Conservation (phyloP, 1,284 basidiomycete genomes). For the Leccinum pallidistipes region DNA sequence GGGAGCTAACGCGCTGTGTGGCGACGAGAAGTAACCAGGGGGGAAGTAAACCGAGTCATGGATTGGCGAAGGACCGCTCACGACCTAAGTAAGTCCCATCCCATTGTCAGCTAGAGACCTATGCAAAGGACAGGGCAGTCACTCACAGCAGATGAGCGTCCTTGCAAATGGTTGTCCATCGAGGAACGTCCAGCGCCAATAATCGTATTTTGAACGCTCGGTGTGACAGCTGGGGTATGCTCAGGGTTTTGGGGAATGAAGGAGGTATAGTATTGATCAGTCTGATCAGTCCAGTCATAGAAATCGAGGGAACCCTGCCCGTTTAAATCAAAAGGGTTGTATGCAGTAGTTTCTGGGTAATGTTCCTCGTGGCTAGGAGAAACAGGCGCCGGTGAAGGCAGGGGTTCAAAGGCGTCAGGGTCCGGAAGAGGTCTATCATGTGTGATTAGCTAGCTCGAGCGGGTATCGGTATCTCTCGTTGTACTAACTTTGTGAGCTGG, state of each 20-base stretch:
- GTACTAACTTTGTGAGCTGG: conserved; percentile 4
- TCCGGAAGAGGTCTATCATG: conserved; percentile 7
- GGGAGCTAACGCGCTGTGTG: neutral
- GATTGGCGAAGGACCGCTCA: neutral
- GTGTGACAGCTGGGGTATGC: neutral
- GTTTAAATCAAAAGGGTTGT: neutral
- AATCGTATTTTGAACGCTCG: neutral
- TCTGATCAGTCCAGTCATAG: neutral
- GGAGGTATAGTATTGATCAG: neutral
- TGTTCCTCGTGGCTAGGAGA: fast-evolving
- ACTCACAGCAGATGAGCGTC: neutral
- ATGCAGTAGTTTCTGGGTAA: too few relatives aligned
- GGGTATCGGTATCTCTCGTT: neutral
- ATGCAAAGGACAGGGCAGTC: neutral
- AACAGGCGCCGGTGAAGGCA: neutral
- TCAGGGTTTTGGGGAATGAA: neutral
- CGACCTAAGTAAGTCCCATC: neutral
- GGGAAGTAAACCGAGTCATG: neutral
- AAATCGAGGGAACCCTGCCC: too few relatives aligned
- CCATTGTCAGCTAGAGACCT: conserved; percentile 1
- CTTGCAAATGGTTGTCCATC: neutral
- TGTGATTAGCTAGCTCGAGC: neutral
- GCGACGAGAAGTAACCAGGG: neutral
- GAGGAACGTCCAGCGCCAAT: fast-evolving
- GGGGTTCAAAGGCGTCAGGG: neutral